A percentile compares a stretch with the other conserved stretches of the same genome.
Conservation (phyloP, 768 basidiomycete species). For the Neoboletus brunneissimus region DNA sequence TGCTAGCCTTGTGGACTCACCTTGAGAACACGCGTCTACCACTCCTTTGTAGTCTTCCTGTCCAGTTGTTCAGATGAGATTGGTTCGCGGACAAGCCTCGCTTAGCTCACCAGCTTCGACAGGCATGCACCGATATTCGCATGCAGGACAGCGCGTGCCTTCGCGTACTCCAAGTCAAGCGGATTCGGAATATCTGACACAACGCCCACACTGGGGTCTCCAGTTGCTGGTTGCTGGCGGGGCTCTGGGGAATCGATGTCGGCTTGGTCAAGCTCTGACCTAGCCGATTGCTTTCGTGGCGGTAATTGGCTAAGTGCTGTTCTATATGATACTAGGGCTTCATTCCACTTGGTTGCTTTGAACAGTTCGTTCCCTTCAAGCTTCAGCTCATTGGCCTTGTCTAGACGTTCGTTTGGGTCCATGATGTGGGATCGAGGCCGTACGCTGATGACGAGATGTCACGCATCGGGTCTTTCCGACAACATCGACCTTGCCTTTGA, state of each 20-base stretch:
- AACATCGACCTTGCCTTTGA: not conserved
- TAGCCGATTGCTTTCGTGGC: slow-evolving; percentile 32
- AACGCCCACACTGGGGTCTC: not conserved
- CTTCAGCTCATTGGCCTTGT: slow-evolving; percentile 62
- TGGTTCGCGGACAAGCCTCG: not conserved
- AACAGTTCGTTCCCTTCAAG: slow-evolving; percentile 74
- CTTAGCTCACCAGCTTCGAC: slow-evolving; percentile 63
- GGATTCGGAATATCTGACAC: slow-evolving; percentile 26
- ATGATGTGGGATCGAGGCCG: not conserved
- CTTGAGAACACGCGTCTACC: slow-evolving; percentile 77
- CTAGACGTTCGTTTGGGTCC: slow-evolving; percentile 41
- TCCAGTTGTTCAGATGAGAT: slow-evolving; percentile 1
- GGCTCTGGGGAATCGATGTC: slow-evolving; percentile 21
- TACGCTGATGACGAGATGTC: not conserved
- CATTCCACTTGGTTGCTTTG: slow-evolving; percentile 59
- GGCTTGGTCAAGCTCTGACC: slow-evolving; percentile 15
- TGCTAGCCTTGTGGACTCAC: slow-evolving; percentile 31
- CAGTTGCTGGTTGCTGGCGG: slow-evolving; percentile 11
- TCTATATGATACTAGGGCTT: slow-evolving; percentile 69
- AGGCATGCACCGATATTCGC: slow-evolving; percentile 90
- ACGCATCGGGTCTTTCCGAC: not conserved
- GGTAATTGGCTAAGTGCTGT: slow-evolving; percentile 69
- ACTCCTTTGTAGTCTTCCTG: slow-evolving; percentile 79
- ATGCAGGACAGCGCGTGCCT: slow-evolving; percentile 68
- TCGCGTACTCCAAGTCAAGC: slow-evolving; percentile 47